These are phyloP conservation scores for Nigrospora sphaerica DNA, from an alignment of 2,329 filamentous ascomycete genomes.

Conservation along the genomic window DNA sequence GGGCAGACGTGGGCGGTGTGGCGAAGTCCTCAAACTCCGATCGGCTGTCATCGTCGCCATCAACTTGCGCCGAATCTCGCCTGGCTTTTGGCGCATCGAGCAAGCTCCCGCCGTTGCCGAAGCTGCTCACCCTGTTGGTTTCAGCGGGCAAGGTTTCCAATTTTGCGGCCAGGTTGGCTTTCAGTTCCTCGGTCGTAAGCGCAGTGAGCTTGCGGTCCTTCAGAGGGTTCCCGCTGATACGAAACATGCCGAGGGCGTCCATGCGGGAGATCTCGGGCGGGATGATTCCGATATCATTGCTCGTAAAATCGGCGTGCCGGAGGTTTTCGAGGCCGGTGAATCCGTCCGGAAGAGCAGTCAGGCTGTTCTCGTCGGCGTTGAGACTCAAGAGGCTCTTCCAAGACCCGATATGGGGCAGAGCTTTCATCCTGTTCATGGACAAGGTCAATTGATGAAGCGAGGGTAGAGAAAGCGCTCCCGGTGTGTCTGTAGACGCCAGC, in stretches of 20 bases:
- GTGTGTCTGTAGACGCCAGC: constrained; percentile 31
- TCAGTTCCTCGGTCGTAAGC: constrained; percentile 75
- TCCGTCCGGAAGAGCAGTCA: constrained; percentile 68
- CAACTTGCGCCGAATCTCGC: constrained; percentile 2
- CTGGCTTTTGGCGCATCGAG: constrained; percentile 14
- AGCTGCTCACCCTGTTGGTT: constrained; percentile 12
- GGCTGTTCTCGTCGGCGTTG: constrained; percentile 73
- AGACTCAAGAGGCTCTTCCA: constrained; percentile 71
- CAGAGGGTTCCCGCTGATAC: constrained; percentile 82
- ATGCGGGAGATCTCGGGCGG: constrained; percentile 74
- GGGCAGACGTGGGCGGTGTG: constrained; percentile 49
- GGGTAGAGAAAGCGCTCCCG: constrained; percentile 54
- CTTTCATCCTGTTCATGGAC: constrained; percentile 72
- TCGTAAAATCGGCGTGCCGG: constrained; percentile 73
- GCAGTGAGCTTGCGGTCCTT: constrained; percentile 79
- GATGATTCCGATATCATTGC: constrained; percentile 73
- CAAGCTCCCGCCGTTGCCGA: constrained; percentile 10
- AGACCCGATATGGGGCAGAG: constrained; percentile 64
- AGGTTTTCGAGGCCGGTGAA: constrained; percentile 63
- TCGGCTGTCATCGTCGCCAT: constrained; percentile 33
- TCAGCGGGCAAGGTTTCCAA: constrained; percentile 47
- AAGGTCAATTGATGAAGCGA: constrained; percentile 66
- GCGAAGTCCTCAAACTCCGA: constrained; percentile 51
- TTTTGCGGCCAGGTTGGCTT: constrained; percentile 61
- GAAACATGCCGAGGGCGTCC: constrained; percentile 67